phyloP scores from a whole-genome alignment of 305 asterid genomes.

The Rubia tinctorum region DNA sequence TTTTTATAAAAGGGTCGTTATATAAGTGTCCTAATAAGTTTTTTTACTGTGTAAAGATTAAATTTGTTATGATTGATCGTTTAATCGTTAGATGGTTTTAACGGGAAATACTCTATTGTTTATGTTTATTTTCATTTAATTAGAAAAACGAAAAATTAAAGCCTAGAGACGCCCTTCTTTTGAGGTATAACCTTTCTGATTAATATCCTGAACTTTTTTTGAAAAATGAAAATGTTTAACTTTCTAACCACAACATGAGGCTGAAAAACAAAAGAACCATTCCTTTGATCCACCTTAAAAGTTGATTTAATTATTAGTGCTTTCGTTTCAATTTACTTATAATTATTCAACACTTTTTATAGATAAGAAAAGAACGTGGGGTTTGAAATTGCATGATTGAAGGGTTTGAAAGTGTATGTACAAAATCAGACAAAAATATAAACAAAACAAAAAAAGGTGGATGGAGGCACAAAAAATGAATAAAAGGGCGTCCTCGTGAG shows the following conservation, averaged over 20 bases:
- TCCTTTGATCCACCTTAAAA: not conserved
- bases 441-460: not conserved
- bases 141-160: no score
- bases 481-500: constrained; percentile 5
- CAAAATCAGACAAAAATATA: not conserved
- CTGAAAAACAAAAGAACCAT: not conserved
- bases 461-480: not conserved
- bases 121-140: no score
- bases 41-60: no score
- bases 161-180: no score
- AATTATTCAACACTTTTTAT: not conserved
- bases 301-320: not conserved
- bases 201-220: no score
- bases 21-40: no score
- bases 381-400: constrained; percentile 8
- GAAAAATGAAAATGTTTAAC: no score
- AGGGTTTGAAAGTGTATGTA: not conserved
- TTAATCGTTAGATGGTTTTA: no score
- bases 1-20: no score
- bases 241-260: not conserved
- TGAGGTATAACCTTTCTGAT: no score
- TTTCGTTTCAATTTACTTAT: not conserved
- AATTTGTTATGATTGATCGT: no score
- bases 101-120: no score
- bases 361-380: not conserved